Evolutionary conservation across 179 eudicot species (phyloP).

Genomic region (Nepenthes alata): DNA sequence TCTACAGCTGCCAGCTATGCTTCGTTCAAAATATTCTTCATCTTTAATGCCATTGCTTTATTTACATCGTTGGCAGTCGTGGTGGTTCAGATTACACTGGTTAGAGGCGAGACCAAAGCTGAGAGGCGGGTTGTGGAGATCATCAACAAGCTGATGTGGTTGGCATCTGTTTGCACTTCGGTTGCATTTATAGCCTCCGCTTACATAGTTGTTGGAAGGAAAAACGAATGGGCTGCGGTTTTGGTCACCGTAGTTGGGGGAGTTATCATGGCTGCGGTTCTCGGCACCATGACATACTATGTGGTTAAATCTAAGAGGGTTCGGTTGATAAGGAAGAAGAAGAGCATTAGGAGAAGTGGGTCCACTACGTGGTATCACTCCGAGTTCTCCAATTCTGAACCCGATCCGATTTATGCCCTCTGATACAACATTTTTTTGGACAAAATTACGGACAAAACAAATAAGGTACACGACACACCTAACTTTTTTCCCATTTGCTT

Average conservation of each 20-base stretch:
- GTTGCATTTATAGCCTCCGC: slow-evolving; percentile 69
- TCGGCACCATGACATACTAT: slow-evolving; percentile 63
- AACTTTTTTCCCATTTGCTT: too few species aligned
- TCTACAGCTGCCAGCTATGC: slow-evolving; percentile 42
- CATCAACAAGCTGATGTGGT: slow-evolving; percentile 85
- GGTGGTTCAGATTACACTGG: slow-evolving; percentile 76
- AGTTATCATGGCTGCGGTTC: slow-evolving; percentile 49
- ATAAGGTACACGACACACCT: too few species aligned
- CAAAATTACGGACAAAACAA: too few species aligned
- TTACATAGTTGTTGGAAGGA: slow-evolving; percentile 56
- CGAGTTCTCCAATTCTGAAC: slow-evolving; percentile 34
- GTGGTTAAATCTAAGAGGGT: slow-evolving; percentile 34
- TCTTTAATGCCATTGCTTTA: slow-evolving; percentile 58
- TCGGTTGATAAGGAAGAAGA: slow-evolving; percentile 26
- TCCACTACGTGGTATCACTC: slow-evolving; percentile 35
- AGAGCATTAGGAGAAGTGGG: slow-evolving; percentile 42
- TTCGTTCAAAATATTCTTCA: slow-evolving; percentile 59
- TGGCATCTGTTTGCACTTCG: slow-evolving; percentile 66
- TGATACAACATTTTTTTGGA: not conserved
- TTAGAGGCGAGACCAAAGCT: slow-evolving; percentile 63
- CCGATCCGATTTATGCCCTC: slow-evolving; percentile 37
- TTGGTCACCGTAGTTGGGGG: slow-evolving; percentile 48
- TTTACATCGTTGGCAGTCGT: slow-evolving; percentile 87
- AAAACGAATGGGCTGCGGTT: slow-evolving; percentile 49
- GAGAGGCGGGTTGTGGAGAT: slow-evolving; percentile 60